A percentile compares a stretch with the other conserved stretches of the same genome.
Evolutionary conservation across 371 early-diverging fungal species (phyloP).

Genomic region (Mortierella sp.): DNA sequence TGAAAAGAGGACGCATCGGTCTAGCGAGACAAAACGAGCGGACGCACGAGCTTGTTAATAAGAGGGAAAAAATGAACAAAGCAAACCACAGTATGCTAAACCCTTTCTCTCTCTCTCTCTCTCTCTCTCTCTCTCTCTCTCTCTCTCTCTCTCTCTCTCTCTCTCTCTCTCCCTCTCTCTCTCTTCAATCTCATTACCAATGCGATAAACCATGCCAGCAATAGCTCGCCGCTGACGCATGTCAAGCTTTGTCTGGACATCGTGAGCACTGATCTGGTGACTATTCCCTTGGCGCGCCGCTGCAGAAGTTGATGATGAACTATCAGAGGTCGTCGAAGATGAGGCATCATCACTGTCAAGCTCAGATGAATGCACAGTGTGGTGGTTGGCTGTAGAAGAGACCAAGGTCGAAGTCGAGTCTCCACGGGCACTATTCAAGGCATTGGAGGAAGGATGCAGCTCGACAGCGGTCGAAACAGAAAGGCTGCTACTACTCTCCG

Average conservation of each 20-base stretch:
- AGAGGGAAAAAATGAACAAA: slow-evolving; percentile 1
- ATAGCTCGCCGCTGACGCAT: slow-evolving; percentile 38
- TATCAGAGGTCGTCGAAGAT: slow-evolving; percentile 9
- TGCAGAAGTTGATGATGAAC: neutral
- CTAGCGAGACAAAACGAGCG: slow-evolving; percentile 26
- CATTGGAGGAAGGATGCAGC: too few species aligned
- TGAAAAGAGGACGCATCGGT: slow-evolving; percentile 66
- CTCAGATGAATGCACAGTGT: too few species aligned
- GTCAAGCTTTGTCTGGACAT: slow-evolving; percentile 24
- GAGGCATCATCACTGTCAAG: slow-evolving; percentile 11
- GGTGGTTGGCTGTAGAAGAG: neutral
- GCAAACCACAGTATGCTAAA: slow-evolving; percentile 13
- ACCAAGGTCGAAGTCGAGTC: too few species aligned
- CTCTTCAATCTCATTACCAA: slow-evolving; percentile 33
- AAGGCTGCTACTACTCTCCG: too few species aligned
- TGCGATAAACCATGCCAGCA: slow-evolving; percentile 46
- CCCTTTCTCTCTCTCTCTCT: too few species aligned
- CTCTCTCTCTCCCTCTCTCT: neutral
- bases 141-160: too few species aligned
- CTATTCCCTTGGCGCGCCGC: neutral
- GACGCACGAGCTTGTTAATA: neutral
- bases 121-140: too few species aligned
- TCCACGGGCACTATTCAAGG: too few species aligned
- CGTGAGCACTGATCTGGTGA: slow-evolving; percentile 3
- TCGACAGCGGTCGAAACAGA: too few species aligned